Evolutionary conservation across 2,329 filamentous ascomycete species (phyloP).

Genomic region (Neonectria punicea): DNA sequence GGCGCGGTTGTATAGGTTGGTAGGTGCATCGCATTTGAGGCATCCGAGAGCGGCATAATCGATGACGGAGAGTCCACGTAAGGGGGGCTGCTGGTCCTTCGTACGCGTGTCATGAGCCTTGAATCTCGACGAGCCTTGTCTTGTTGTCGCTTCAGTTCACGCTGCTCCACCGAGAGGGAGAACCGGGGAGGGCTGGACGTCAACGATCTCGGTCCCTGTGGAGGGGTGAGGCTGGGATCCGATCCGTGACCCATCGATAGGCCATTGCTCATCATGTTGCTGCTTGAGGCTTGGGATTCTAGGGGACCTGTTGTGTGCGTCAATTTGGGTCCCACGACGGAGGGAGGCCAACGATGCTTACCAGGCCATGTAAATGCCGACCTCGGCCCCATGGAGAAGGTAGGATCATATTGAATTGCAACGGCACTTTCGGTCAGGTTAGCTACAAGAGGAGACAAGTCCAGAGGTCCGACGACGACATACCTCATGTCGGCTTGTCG

Average conservation of each 20-base stretch:
- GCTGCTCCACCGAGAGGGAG: conserved; percentile 67
- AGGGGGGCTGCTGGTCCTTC: conserved; percentile 61
- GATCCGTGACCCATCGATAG: conserved; percentile 59
- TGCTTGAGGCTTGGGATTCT: conserved; percentile 47
- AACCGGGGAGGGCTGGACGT: conserved; percentile 68
- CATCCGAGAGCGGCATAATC: conserved; percentile 49
- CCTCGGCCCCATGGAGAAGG: conserved; percentile 62
- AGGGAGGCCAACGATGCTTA: conserved; percentile 40
- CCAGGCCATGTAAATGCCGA: conserved; percentile 63
- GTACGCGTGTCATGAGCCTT: conserved; percentile 62
- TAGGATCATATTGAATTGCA: conserved; percentile 62
- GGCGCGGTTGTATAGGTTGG: conserved; percentile 64
- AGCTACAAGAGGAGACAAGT: conserved; percentile 15
- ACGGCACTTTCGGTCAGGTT: conserved; percentile 52
- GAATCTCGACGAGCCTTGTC: conserved; percentile 68
- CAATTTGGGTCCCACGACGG: conserved; percentile 2
- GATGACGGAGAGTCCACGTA: conserved; percentile 52
- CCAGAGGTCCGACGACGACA: not conserved
- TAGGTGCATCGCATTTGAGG: conserved; percentile 55
- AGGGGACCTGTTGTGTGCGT: conserved; percentile 42
- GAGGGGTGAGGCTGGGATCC: conserved; percentile 63
- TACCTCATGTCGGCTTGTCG: conserved; percentile 41
- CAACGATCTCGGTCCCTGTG: conserved; percentile 60
- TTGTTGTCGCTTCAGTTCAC: conserved; percentile 69
- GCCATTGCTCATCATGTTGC: conserved; percentile 56